Conservation (phyloP, 148 eudicot genomes). For the Silene latifolia region DNA sequence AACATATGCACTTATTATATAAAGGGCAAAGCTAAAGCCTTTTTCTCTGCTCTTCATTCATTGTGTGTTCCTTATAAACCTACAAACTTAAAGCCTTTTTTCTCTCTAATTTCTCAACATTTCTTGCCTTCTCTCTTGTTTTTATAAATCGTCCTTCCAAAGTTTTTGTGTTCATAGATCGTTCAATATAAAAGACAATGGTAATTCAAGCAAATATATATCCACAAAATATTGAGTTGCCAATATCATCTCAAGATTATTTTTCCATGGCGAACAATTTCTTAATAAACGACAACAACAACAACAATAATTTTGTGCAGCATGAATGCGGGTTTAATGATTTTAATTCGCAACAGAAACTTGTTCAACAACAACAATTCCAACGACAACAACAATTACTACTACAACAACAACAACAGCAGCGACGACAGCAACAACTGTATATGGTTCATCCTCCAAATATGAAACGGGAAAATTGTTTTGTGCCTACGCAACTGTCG, state of each 20-base stretch:
- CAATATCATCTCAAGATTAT: constrained; percentile 31
- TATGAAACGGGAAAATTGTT: constrained; percentile 13
- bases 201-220: constrained; percentile 58
- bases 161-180: too few relatives aligned
- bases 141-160: too few relatives aligned
- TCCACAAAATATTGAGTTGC: constrained; percentile 44
- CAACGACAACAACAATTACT: constrained; percentile 19
- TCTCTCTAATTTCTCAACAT: not conserved
- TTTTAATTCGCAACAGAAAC: constrained; percentile 11
- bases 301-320: not conserved
- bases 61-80: constrained; percentile 15
- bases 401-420: constrained; percentile 10
- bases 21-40: constrained; percentile 10
- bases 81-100: not conserved
- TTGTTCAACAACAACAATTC: constrained; percentile 21
- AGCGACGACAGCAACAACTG: constrained; percentile 20
- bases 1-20: not conserved
- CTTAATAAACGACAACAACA: constrained; percentile 15
- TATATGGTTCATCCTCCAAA: constrained; percentile 21
- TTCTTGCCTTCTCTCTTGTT: not conserved
- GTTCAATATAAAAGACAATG: constrained; percentile 26
- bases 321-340: constrained; percentile 30
- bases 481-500: constrained; percentile 13
- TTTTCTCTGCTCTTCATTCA: constrained; percentile 16
- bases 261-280: constrained; percentile 7